Conservation (phyloP, 768 basidiomycete genomes). For the Russula emetica region DNA sequence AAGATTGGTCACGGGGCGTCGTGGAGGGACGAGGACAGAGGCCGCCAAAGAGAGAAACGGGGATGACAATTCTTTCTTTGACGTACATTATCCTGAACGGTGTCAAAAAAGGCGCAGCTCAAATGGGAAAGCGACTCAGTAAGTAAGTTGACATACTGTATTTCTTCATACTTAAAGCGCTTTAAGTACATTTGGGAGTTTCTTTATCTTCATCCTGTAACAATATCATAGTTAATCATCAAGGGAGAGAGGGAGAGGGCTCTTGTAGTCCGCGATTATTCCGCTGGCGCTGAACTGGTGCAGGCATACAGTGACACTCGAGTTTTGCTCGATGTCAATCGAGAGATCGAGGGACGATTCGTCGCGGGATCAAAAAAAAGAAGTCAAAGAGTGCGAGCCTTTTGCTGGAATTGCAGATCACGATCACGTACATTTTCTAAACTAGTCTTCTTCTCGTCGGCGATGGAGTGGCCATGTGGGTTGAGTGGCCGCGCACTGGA, state of each 20-base stretch:
- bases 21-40: too few species aligned
- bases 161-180: slow-evolving; percentile 90
- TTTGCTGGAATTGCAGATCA: slow-evolving; percentile 25
- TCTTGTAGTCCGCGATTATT: slow-evolving; percentile 97
- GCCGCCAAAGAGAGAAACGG: too few species aligned
- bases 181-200: slow-evolving; percentile 95
- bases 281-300: slow-evolving; percentile 96
- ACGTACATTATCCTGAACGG: too few species aligned
- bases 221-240: neutral
- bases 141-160: slow-evolving; percentile 93
- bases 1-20: too few species aligned
- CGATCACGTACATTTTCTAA: slow-evolving; percentile 83
- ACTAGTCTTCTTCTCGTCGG: slow-evolving; percentile 89
- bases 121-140: slow-evolving; percentile 94
- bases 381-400: slow-evolving; percentile 14
- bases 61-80: too few species aligned
- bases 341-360: slow-evolving; percentile 98
- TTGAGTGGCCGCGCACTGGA: slow-evolving; percentile 12
- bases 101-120: slow-evolving; percentile 93
- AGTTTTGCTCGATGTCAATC: slow-evolving; percentile 98
- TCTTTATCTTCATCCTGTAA: slow-evolving; percentile 96
- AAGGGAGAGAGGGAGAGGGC: slow-evolving; percentile 40
- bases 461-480: slow-evolving; percentile 45
- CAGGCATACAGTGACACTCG: slow-evolving; percentile 91
- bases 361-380: too few species aligned